A percentile compares a stretch with the other conserved stretches of the same genome.
These are phyloP conservation scores for Pseudozyma pruni DNA, from an alignment of 1,284 basidiomycete species.

Conservation along the genomic window DNA sequence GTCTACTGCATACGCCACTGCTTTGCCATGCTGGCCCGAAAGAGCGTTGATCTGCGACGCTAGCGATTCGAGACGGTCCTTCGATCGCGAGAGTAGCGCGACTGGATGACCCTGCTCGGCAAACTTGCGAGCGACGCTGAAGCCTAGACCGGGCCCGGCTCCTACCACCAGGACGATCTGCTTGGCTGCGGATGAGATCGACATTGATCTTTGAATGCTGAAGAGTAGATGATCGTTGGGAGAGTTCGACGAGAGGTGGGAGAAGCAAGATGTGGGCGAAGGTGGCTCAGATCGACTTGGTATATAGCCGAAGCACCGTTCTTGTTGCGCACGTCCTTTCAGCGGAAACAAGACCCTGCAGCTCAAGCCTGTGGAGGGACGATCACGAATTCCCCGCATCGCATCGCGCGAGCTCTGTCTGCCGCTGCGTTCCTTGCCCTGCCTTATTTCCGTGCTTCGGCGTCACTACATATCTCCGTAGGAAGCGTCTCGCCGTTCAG, in stretches of 20 bases:
- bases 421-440: not conserved
- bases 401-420: conserved; percentile 2
- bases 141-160: conserved; percentile 39
- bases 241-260: no score
- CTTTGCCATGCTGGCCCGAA: conserved; percentile 14
- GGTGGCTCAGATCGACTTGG: no score
- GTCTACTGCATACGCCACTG: conserved; percentile 37
- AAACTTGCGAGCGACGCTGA: conserved; percentile 36
- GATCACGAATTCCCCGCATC: conserved; percentile 1
- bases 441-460: conserved; percentile 7
- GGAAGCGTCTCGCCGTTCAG: no score
- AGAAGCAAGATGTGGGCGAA: not conserved
- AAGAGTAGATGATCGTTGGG: not conserved
- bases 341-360: conserved; percentile 10
- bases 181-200: conserved; percentile 23
- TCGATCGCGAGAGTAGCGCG: conserved; percentile 41
- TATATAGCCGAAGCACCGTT: conserved; percentile 19
- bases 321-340: conserved; percentile 2
- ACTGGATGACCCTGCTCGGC: conserved; percentile 43
- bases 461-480: conserved; percentile 2
- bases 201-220: not conserved
- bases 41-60: conserved; percentile 34
- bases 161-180: conserved; percentile 42
- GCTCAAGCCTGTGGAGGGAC: not conserved
- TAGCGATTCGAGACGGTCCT: conserved; percentile 33